A percentile compares a stretch with the other conserved stretches of the same genome.
phyloP scores from a whole-genome alignment of 164 flowering plant species.

The Macadamia tetraphylla region DNA sequence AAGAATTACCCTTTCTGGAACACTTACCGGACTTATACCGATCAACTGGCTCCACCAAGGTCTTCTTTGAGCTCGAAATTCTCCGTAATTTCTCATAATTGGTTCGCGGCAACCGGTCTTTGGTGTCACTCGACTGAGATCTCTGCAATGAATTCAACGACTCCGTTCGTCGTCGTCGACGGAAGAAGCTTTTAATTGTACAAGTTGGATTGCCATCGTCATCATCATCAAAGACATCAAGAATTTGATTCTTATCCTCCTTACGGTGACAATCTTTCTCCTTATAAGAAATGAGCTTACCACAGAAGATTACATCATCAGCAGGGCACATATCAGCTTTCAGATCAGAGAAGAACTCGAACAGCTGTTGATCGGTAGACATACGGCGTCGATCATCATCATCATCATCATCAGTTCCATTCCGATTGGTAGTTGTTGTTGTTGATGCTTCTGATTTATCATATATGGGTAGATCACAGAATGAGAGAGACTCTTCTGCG shows the following conservation, averaged over 20 bases:
- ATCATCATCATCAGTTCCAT: neutral
- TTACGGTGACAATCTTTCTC: neutral
- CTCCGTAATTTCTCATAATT: conserved; percentile 28
- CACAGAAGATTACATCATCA: conserved; percentile 53
- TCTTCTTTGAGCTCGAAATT: conserved; percentile 17
- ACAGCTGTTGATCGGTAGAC: conserved; percentile 28
- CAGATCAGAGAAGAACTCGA: conserved; percentile 44
- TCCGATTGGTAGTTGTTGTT: no score
- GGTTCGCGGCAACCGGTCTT: conserved; percentile 4
- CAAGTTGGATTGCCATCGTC: no score
- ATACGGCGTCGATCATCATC: neutral
- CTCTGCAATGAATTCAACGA: conserved; percentile 10
- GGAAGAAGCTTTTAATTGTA: neutral
- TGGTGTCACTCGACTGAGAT: neutral
- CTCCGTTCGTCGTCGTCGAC: neutral
- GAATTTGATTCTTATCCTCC: neutral
- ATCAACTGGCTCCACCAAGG: neutral
- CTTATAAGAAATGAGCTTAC: conserved; percentile 43
- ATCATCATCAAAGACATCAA: no score
- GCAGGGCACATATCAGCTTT: conserved; percentile 38
- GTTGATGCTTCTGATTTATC: neutral
- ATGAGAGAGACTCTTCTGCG: conserved; percentile 24
- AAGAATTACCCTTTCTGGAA: conserved; percentile 4
- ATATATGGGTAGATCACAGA: conserved; percentile 26
- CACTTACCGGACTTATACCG: conserved; percentile 3